phyloP scores from a whole-genome alignment of 768 basidiomycete species.

The Podaxis rugospora region DNA sequence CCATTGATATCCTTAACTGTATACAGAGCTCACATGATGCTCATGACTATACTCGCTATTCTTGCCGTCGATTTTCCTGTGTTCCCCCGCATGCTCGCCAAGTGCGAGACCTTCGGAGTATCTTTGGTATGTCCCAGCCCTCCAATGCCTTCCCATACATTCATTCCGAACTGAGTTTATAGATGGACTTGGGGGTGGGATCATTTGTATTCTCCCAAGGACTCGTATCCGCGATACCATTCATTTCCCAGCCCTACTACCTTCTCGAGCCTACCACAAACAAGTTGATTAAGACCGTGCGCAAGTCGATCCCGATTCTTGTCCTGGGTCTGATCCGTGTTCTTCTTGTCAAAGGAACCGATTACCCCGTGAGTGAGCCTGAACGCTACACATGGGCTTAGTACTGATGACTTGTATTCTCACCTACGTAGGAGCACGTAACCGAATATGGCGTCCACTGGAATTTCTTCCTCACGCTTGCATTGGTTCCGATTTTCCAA shows the following conservation, averaged over 20 bases:
- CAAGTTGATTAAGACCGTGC: constrained; percentile 47
- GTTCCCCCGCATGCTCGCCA: constrained; percentile 84
- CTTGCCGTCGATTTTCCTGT: constrained; percentile 94
- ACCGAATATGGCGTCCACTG: constrained; percentile 97
- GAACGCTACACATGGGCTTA: background rate
- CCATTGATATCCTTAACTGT: constrained; percentile 75
- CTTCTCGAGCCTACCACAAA: constrained; percentile 42
- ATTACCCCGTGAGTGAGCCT: constrained; percentile 73
- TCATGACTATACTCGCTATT: constrained; percentile 87
- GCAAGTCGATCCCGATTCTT: constrained; percentile 65
- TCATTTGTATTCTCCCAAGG: constrained; percentile 98
- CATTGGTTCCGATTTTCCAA: constrained; percentile 70
- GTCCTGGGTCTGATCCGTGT: constrained; percentile 74
- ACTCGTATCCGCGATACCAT: constrained; percentile 79
- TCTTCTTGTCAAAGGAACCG: constrained; percentile 85
- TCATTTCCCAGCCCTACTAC: constrained; percentile 59
- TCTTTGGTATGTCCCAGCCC: constrained; percentile 63
- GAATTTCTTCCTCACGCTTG: constrained; percentile 98
- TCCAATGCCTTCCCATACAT: background rate
- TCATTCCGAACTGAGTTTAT: constrained; percentile 8
- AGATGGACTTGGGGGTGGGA: constrained; percentile 99
- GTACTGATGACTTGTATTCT: background rate
- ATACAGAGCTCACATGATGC: constrained; percentile 93
- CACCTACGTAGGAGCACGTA: constrained; percentile 67
- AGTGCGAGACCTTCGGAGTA: constrained; percentile 92